Conservation (phyloP, 1,284 basidiomycete species). For the Microbotryum scabiosae region DNA sequence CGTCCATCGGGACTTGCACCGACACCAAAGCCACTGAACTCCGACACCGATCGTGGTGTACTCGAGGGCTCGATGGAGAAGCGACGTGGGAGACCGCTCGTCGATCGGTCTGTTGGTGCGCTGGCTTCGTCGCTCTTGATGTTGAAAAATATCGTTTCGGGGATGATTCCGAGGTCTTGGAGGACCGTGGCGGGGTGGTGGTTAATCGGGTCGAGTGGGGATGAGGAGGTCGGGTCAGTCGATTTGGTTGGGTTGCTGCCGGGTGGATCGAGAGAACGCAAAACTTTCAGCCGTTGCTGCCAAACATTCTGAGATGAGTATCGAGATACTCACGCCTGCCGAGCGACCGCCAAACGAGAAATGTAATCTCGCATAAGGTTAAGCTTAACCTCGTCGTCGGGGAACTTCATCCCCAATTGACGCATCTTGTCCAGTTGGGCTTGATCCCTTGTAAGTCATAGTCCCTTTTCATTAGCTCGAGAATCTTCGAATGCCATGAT, state of each 20-base stretch:
- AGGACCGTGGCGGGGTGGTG: constrained; percentile 57
- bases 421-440: constrained; percentile 46
- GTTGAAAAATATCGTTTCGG: constrained; percentile 88
- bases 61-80: constrained; percentile 5
- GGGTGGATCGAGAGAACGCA: too few relatives aligned
- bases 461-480: not conserved
- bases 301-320: too few relatives aligned
- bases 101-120: constrained; percentile 1
- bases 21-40: too few relatives aligned
- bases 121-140: constrained; percentile 20
- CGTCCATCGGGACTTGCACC: too few relatives aligned
- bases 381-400: constrained; percentile 69
- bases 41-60: too few relatives aligned
- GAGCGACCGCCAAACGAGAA: constrained; percentile 37
- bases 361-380: constrained; percentile 80
- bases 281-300: too few relatives aligned
- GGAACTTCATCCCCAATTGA: constrained; percentile 64
- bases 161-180: constrained; percentile 79
- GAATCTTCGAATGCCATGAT: not conserved
- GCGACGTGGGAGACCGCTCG: constrained; percentile 5
- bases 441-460: constrained; percentile 12
- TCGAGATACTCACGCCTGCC: constrained; percentile 45
- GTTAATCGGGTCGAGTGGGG: constrained; percentile 47
- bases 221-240: not conserved
- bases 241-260: constrained; percentile 33